These are phyloP conservation scores for Argentina anserina DNA, from an alignment of 306 rosid genomes.

Conservation along the genomic window DNA sequence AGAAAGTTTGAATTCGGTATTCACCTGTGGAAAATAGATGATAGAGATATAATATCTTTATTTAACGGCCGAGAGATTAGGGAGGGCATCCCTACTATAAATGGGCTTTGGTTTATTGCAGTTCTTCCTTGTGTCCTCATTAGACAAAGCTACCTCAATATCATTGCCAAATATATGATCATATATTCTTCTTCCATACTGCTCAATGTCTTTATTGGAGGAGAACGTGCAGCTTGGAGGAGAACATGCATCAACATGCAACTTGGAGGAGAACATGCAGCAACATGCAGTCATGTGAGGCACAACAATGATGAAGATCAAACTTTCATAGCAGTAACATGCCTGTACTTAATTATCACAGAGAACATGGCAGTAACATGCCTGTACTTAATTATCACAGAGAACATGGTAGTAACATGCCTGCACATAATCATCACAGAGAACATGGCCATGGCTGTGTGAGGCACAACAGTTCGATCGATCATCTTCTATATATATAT, in stretches of 20 bases:
- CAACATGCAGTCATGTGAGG: slow-evolving; percentile 38
- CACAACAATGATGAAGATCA: slow-evolving; percentile 13
- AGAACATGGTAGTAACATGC: too few species aligned
- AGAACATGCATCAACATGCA: too few species aligned
- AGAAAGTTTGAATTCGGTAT: background rate
- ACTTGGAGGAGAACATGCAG: too few species aligned
- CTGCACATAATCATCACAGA: too few species aligned
- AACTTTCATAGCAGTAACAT: slow-evolving; percentile 12
- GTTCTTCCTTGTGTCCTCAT: slow-evolving; percentile 93
- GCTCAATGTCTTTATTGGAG: too few species aligned
- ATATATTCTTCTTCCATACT: slow-evolving; percentile 81
- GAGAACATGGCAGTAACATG: too few species aligned
- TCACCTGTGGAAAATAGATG: slow-evolving; percentile 4
- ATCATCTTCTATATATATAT: too few species aligned
- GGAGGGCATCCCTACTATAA: slow-evolving; percentile 61
- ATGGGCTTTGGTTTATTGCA: slow-evolving; percentile 84
- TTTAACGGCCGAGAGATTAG: slow-evolving; percentile 31
- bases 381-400: too few species aligned
- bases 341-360: too few species aligned
- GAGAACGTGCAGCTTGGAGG: too few species aligned
- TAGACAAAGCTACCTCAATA: slow-evolving; percentile 80
- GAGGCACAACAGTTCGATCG: too few species aligned
- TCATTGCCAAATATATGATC: slow-evolving; percentile 97
- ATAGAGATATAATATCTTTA: slow-evolving; percentile 17
- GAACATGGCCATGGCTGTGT: too few species aligned